These are phyloP conservation scores for Ophiostoma himal-ulmi DNA, from an alignment of 2,329 filamentous ascomycete species.

Conservation along the genomic window DNA sequence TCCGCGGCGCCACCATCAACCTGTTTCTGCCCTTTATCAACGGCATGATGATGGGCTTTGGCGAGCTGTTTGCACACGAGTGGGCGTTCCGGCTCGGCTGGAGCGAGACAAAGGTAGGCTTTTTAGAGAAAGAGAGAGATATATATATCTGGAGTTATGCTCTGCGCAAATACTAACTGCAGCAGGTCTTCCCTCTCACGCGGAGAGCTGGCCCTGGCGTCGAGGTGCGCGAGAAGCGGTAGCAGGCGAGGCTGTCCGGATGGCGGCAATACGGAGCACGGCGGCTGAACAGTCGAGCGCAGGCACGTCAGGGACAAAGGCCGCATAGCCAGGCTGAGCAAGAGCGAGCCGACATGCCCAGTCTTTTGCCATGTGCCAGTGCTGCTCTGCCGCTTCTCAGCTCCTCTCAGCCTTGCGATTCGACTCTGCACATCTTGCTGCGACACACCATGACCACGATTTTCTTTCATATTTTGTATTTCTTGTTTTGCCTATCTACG, in stretches of 20 bases:
- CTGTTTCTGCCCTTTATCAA: conserved; percentile 93
- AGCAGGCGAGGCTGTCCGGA: conserved; percentile 27
- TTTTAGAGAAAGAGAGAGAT: no score
- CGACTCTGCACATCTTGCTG: background rate
- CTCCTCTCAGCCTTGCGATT: background rate
- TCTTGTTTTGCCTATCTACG: background rate
- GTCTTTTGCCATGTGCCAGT: background rate
- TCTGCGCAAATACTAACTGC: conserved; percentile 11
- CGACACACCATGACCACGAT: background rate
- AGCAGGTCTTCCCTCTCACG: conserved; percentile 52
- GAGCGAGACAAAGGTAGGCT: conserved; percentile 84
- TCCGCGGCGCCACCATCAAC: conserved; percentile 90
- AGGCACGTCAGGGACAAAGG: background rate
- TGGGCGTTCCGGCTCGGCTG: conserved; percentile 88
- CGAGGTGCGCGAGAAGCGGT: conserved; percentile 65
- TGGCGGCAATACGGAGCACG: background rate
- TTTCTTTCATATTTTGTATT: background rate
- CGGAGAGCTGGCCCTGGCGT: conserved; percentile 76
- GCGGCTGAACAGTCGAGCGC: background rate
- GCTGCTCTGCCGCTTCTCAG: background rate
- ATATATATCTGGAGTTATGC: no score
- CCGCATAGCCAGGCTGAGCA: background rate
- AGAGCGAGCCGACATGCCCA: background rate
- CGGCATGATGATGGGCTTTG: conserved; percentile 96
- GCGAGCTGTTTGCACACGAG: conserved; percentile 94